Evolutionary conservation across 371 early-diverging fungal genomes (phyloP).

Genomic region (Rhizomucor pusillus): DNA sequence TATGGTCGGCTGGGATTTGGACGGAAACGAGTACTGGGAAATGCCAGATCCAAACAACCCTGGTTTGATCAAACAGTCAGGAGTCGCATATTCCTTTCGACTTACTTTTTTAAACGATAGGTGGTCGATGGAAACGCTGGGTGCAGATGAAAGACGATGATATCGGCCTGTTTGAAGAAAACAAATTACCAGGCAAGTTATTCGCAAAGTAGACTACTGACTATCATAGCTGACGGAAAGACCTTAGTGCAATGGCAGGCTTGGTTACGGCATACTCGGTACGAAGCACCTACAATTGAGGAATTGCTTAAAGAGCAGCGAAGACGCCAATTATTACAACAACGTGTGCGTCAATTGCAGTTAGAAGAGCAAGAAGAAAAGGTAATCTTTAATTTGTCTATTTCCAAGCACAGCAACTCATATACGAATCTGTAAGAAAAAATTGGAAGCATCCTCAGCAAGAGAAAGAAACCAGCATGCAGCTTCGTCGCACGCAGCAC

Average conservation of each 20-base stretch:
- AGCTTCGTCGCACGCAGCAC: too few relatives aligned
- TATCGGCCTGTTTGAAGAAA: slow-evolving; percentile 42
- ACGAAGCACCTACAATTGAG: slow-evolving; percentile 50
- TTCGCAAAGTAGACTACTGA: too few relatives aligned
- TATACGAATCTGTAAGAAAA: neutral
- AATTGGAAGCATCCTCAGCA: neutral
- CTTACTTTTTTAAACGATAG: slow-evolving; percentile 10
- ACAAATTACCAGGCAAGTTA: slow-evolving; percentile 56
- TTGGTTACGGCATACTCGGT: slow-evolving; percentile 69
- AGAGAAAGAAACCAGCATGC: slow-evolving; percentile 2
- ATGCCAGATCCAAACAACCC: slow-evolving; percentile 53
- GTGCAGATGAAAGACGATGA: slow-evolving; percentile 40
- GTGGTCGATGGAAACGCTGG: slow-evolving; percentile 47
- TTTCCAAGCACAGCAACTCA: neutral
- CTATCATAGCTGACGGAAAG: slow-evolving; percentile 3
- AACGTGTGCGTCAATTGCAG: slow-evolving; percentile 42
- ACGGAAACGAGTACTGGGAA: slow-evolving; percentile 75
- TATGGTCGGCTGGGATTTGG: slow-evolving; percentile 59
- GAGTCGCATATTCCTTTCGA: neutral
- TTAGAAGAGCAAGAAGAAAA: slow-evolving; percentile 6
- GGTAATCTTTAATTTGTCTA: neutral
- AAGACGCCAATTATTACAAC: slow-evolving; percentile 42
- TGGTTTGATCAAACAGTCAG: slow-evolving; percentile 21
- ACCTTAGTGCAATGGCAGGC: slow-evolving; percentile 69
- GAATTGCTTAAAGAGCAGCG: slow-evolving; percentile 42